These are phyloP conservation scores for Teunomyces aglyptinius DNA, from an alignment of 805 yeast species.

Conservation along the genomic window DNA sequence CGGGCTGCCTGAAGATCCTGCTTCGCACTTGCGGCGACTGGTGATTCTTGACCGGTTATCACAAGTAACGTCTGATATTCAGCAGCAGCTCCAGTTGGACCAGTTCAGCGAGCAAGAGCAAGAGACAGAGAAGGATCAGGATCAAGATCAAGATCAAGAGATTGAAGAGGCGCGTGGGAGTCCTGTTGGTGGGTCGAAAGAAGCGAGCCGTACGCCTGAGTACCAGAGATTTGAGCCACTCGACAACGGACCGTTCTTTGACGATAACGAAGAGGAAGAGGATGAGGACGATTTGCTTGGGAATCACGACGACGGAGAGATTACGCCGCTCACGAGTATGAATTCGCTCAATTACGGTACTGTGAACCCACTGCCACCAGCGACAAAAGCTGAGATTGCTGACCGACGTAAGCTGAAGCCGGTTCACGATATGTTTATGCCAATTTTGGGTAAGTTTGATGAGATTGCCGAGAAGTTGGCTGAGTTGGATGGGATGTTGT, in stretches of 20 bases:
- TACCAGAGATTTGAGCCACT: not conserved
- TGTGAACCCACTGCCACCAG: constrained; percentile 3
- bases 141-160: too few relatives aligned
- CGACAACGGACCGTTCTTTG: constrained; percentile 6
- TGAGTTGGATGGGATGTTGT: constrained; percentile 27
- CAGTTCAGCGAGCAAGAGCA: constrained; percentile 10
- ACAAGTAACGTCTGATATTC: constrained; percentile 39
- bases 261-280: constrained; percentile 20
- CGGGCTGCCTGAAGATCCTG: not conserved
- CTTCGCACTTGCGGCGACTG: constrained; percentile 29
- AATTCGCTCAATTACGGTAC: constrained; percentile 24
- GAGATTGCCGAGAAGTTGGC: constrained; percentile 43
- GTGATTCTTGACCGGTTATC: constrained; percentile 37
- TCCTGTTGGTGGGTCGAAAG: too few relatives aligned
- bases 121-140: too few relatives aligned
- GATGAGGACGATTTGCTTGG: constrained; percentile 12
- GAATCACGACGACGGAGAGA: constrained; percentile 13
- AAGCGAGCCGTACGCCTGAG: constrained; percentile 1
- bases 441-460: constrained; percentile 51
- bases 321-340: constrained; percentile 39
- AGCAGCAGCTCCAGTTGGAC: constrained; percentile 24
- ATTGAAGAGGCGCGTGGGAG: constrained; percentile 11
- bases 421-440: constrained; percentile 55
- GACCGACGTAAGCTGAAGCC: constrained; percentile 29
- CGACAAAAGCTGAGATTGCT: constrained; percentile 11